Evolutionary conservation across 208 protist species (phyloP), one percentile per base, ranked within the genome.

Genomic region (Leishmania turanica): DNA sequence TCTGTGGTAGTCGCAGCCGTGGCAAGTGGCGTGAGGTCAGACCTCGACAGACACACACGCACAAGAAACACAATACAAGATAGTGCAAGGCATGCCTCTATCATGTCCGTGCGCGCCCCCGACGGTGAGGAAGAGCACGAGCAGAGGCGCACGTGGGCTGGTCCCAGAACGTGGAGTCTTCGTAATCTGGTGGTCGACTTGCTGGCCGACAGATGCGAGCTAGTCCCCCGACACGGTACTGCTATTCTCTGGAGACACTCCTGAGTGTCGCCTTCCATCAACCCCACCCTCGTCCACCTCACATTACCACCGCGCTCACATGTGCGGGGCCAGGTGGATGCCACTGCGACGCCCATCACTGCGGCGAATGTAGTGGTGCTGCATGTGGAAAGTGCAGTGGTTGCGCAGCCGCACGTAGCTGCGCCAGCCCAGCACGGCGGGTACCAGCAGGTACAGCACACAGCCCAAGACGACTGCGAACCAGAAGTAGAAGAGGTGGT

Each of bases 401-500:
- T 49, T 60, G 19, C 86, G 78, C 49, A 95, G 86, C 4, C 90
- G 86, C 60, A 81, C 73, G 79, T 90, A 94, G 85, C 86, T 87
- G 71, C 82, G 81, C 75, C 81, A 81, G 79, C 88, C 92, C 65
- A 95, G 83, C 60, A 91, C 84, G 27, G 80, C 73, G 7, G 90
- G 91, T 9, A 96, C 79, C 40, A 91, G 73, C 47, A 96, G 75
- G 75, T 91, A 92, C 47, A 95, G 74, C 42, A 85, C 78, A 64
- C 87, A 91, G 77, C 88, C 89, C 54, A 92, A 92, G 77, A 93
- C 82, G 75, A 90, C 87, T 47, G 89, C 89, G 66, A 93, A 92
- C 91, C 88, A 93, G 40, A 93, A 92, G 88, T 91, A 94, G 31
- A 94, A 84, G 31, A 94, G 70, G 81, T 89, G 85, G 69, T 92